Base-by-base conservation (phyloP, 768 basidiomycete genomes). In the Ephemerocybe angulata region DNA sequence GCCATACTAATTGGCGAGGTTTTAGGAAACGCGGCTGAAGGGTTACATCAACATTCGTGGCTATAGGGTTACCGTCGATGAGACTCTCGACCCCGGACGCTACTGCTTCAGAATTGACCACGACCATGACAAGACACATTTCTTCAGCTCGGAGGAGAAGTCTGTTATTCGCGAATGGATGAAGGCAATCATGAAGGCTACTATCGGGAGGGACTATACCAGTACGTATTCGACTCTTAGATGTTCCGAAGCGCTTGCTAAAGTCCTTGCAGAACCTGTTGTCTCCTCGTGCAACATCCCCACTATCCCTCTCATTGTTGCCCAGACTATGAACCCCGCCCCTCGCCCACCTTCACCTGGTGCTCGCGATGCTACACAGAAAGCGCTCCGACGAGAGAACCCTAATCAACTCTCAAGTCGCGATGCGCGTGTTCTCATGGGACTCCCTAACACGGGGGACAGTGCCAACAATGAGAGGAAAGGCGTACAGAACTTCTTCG, bases 131-230 rank as follows among this genome's bases (percentile, higher is more conserved):
- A 91, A 88, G 72, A 77, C 88, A 1, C 93, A 98, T 68, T 92
- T 71, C 65, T 99, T 99, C 72, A 92, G 90, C 59, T 93, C 92
- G 0, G 89, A 93, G 22, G 94, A 98, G 64, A 91, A 93, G 70
- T 63, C 73, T 1, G 72, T 84, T 33, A 80, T 97, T 46, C 84
- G 97, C n/a, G 93, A 93, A 60, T 98, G 97, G 96, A 98, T 98
- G 97, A 99, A 98, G 74, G 93, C 95, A 7, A 84, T 99, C 61
- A 98, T 98, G 93, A 99, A 98, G 68, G 93, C 96, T 2, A 98
- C 96, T 12, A 99, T 99, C 61, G 87, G 84, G 8, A 77, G 97
- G 53, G 97, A 98, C 67, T 98, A 95, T 66, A 81, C 87, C 8
- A 88, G 93, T 95, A 63, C 35, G 87, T 77, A 35, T 7, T 6